Conservation (phyloP, 495 filamentous ascomycete species). For the Apiosordaria backusii region DNA sequence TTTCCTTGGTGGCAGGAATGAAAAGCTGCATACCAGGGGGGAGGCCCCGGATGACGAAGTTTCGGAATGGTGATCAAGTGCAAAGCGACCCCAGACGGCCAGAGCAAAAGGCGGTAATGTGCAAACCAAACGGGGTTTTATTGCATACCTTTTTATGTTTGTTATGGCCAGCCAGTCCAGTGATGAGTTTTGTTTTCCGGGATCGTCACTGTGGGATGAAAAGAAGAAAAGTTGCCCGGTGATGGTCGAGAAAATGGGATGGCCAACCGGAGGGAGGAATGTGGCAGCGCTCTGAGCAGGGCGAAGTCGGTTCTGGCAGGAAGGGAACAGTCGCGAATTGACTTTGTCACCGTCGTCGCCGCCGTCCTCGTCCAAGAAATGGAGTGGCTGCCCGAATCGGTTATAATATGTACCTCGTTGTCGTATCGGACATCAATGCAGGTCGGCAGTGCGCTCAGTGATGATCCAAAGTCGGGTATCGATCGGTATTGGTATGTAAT, state of each 20-base stretch:
- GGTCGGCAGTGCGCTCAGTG: not conserved
- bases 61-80: slow-evolving; percentile 28
- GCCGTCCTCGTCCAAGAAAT: not conserved
- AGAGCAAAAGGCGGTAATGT: not conserved
- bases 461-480: not conserved
- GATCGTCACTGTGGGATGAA: not conserved
- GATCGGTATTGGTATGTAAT: slow-evolving; percentile 10
- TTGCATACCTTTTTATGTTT: slow-evolving; percentile 8
- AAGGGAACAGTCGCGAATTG: not conserved
- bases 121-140: not conserved
- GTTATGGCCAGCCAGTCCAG: not conserved
- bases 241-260: no score
- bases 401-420: not conserved
- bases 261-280: not conserved
- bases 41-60: slow-evolving; percentile 24
- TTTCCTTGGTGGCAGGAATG: slow-evolving; percentile 12
- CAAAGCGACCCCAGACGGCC: no score
- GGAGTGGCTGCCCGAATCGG: not conserved
- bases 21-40: slow-evolving; percentile 35
- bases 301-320: no score
- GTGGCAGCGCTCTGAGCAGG: not conserved
- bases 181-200: slow-evolving; percentile 7
- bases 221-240: not conserved
- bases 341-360: not conserved
- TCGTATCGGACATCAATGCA: slow-evolving; percentile 20